phyloP scores from a whole-genome alignment of 257 asterid species.

The Leonotis leonurus region DNA sequence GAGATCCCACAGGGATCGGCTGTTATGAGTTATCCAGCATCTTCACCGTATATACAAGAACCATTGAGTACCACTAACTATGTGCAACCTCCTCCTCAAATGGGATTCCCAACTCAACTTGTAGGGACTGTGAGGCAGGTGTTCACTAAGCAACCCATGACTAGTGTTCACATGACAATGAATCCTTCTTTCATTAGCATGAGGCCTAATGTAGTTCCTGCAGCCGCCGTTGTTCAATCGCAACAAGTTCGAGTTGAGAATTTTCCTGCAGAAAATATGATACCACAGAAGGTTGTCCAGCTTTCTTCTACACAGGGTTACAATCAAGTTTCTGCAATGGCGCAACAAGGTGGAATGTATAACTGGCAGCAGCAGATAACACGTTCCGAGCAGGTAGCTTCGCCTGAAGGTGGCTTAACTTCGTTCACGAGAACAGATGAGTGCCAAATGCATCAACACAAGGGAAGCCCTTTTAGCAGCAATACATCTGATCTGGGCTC shows the following conservation, averaged over 20 bases:
- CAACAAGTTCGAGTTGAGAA: slow-evolving; percentile 59
- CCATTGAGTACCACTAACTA: slow-evolving; percentile 33
- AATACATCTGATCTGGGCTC: no score
- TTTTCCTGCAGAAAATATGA: slow-evolving; percentile 41
- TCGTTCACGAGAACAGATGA: background rate
- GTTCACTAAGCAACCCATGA: slow-evolving; percentile 42
- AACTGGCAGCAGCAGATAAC: slow-evolving; percentile 59
- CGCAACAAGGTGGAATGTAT: slow-evolving; percentile 37
- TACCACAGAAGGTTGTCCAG: slow-evolving; percentile 49
- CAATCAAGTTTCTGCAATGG: slow-evolving; percentile 38
- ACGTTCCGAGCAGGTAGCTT: slow-evolving; percentile 40
- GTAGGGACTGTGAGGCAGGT: slow-evolving; percentile 48
- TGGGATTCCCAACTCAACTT: slow-evolving; percentile 60
- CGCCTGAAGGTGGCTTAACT: slow-evolving; percentile 32
- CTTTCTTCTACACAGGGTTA: slow-evolving; percentile 51
- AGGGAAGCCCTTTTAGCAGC: no score
- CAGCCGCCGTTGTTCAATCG: slow-evolving; percentile 31
- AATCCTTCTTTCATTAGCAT: slow-evolving; percentile 50
- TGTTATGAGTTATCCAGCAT: slow-evolving; percentile 33
- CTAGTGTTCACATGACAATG: slow-evolving; percentile 49
- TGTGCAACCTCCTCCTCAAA: slow-evolving; percentile 51
- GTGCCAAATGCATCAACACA: no score
- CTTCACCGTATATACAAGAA: slow-evolving; percentile 54
- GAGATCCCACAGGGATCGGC: slow-evolving; percentile 38
- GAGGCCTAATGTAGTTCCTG: slow-evolving; percentile 40